These are phyloP conservation scores for Wallacemonas sp. DNA, from an alignment of 208 protist genomes.

Conservation along the genomic window DNA sequence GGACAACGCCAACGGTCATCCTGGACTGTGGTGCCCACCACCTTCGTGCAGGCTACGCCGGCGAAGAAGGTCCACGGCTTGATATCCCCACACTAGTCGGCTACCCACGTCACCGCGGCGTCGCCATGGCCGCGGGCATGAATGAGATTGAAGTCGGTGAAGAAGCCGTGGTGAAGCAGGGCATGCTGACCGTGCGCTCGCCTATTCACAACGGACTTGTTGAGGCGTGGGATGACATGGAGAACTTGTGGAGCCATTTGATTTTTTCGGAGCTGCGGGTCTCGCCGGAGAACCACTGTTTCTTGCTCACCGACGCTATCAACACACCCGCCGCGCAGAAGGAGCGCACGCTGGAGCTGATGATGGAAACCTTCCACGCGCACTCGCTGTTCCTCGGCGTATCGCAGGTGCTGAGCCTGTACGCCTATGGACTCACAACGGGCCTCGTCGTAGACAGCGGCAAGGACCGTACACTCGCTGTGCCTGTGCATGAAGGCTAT, in stretches of 20 bases:
- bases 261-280: slow-evolving; percentile 92
- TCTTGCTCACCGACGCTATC: slow-evolving; percentile 86
- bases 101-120: slow-evolving; percentile 83
- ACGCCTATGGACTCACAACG: slow-evolving; percentile 92
- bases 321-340: slow-evolving; percentile 79
- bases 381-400: slow-evolving; percentile 90
- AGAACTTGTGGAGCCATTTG: slow-evolving; percentile 90
- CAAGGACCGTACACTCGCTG: slow-evolving; percentile 74
- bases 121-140: slow-evolving; percentile 91
- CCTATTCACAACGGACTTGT: slow-evolving; percentile 84
- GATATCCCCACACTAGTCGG: slow-evolving; percentile 90
- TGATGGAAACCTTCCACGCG: slow-evolving; percentile 95
- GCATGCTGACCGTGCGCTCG: slow-evolving; percentile 65
- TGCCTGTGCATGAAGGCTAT: slow-evolving; percentile 94
- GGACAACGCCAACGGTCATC: slow-evolving; percentile 37
- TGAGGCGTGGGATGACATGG: slow-evolving; percentile 91
- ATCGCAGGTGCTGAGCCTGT: slow-evolving; percentile 92
- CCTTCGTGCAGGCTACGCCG: slow-evolving; percentile 85
- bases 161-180: slow-evolving; percentile 80
- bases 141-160: slow-evolving; percentile 90
- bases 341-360: slow-evolving; percentile 90
- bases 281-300: slow-evolving; percentile 89
- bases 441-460: slow-evolving; percentile 94
- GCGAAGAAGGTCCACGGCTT: slow-evolving; percentile 78
- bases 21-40: slow-evolving; percentile 82